Conservation (phyloP, 2,329 filamentous ascomycete species). For the Tolypocladium tundrense region DNA sequence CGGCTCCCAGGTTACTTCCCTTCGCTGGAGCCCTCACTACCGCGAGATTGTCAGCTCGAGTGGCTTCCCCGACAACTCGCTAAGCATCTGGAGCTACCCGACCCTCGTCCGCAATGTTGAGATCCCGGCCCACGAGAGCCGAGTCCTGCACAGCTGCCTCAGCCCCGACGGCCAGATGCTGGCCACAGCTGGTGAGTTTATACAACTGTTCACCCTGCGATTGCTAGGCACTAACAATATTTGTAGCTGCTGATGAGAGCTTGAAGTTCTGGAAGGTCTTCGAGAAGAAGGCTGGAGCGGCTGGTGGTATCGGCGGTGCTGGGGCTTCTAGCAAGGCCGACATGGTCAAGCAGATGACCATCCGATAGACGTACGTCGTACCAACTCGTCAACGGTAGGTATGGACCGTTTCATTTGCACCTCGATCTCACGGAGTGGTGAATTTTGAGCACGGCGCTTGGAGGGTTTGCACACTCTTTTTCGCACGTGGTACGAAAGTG, state of each 20-base stretch:
- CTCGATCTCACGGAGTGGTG: slow-evolving; percentile 28
- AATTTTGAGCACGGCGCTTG: slow-evolving; percentile 43
- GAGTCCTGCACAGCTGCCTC: slow-evolving; percentile 91
- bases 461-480: slow-evolving; percentile 29
- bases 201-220: no score
- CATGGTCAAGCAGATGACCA: slow-evolving; percentile 92
- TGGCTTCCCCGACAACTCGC: slow-evolving; percentile 97
- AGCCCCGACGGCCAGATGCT: slow-evolving; percentile 98
- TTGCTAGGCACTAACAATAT: not conserved
- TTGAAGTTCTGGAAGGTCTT: slow-evolving; percentile 99
- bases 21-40: slow-evolving; percentile 94
- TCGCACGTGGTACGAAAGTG: slow-evolving; percentile 39
- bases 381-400: slow-evolving; percentile 32
- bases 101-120: slow-evolving; percentile 95
- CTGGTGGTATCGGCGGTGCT: slow-evolving; percentile 53
- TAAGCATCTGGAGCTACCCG: slow-evolving; percentile 99
- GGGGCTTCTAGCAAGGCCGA: slow-evolving; percentile 68
- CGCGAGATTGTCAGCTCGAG: slow-evolving; percentile 96
- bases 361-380: slow-evolving; percentile 47
- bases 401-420: slow-evolving; percentile 32
- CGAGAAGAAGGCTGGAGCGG: slow-evolving; percentile 84
- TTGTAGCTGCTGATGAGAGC: slow-evolving; percentile 76
- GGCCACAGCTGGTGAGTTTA: slow-evolving; percentile 66
- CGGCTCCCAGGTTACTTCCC: slow-evolving; percentile 90
- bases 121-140: slow-evolving; percentile 93